Evolutionary conservation across 331 rosid genomes (phyloP), one percentile per base, ranked within the genome.

Genomic region (Pyrus hybrid): DNA sequence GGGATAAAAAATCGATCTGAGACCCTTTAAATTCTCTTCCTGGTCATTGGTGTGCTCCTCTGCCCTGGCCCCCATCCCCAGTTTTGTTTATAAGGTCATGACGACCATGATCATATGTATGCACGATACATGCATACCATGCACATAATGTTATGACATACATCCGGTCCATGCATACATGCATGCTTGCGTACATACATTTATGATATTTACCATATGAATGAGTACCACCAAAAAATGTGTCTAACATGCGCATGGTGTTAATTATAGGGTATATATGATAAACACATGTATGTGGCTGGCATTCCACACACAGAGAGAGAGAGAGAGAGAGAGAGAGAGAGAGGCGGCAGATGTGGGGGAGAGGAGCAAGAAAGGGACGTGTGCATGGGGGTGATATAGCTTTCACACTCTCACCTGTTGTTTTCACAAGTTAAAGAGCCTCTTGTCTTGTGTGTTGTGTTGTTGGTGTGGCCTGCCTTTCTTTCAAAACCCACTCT

Each of bases 311-410:
- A n/a, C n/a, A n/a, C n/a, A 35, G 81, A 16, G 81, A 35, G 79
- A 71, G 71, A n/a, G 13, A 57, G 68, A 35, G 71, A 12, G 32
- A 37, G 61, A 30, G 75, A 64, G 58, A 57, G 32, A 72, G 68
- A 61, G 76, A 68, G 79, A 10, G 81, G 83, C 70, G 87, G 87
- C 79, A 83, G 86, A 83, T 79, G 82, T 83, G 85, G 87, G 87
- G 80, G 88, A 81, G 83, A 78, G 85, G 81, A 90, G 90, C 91
- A 63, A 85, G 97, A 92, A 88, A 92, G 92, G 91, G 97, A 92
- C 97, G 89, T 88, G 86, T 90, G 97, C 97, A 90, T 92, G 97
- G 93, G 21, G 84, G 92, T 88, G 93, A 87, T 90, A 90, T 85
- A 78, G 87, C 87, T 80, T 80, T 80, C 87, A 80, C 85, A 91